phyloP scores from a whole-genome alignment of 2,329 filamentous ascomycete genomes.

The Cercospora sp. region DNA sequence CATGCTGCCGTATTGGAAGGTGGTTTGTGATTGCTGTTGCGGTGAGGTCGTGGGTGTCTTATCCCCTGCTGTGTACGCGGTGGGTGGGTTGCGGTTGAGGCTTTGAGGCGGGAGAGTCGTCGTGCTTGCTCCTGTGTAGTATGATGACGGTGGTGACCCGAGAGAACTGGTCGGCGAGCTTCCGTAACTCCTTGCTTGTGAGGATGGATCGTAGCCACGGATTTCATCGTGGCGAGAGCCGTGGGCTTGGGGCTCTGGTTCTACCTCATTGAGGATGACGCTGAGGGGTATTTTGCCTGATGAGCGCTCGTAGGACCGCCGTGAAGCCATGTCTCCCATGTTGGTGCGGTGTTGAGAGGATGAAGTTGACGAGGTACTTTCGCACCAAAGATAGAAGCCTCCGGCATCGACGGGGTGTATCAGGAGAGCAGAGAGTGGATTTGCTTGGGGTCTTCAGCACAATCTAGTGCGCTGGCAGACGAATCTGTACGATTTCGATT shows the following conservation, averaged over 20 bases:
- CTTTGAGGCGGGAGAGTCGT: background rate
- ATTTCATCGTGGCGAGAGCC: background rate
- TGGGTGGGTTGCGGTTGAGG: background rate
- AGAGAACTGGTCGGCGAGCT: conserved; percentile 12
- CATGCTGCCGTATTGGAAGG: conserved; percentile 5
- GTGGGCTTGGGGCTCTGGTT: background rate
- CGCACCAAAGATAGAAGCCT: background rate
- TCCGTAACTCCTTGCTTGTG: conserved; percentile 12
- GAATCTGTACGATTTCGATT: background rate
- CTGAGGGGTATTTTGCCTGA: conserved; percentile 19
- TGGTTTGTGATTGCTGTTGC: background rate
- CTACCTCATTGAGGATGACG: conserved; percentile 14
- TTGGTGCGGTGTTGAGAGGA: background rate
- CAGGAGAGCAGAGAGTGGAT: background rate
- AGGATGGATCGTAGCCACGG: background rate
- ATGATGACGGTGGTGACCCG: conserved; percentile 9
- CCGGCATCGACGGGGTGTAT: background rate
- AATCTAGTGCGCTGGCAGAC: background rate
- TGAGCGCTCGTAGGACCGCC: conserved; percentile 14
- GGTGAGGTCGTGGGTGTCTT: background rate
- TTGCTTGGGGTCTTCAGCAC: background rate
- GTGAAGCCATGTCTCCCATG: conserved; percentile 11
- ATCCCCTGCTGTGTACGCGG: background rate
- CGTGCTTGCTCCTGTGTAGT: background rate
- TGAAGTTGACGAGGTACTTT: background rate